Percentiles rank a stretch among this genome's conserved stretches.
These are phyloP conservation scores for Phytophthora pluvialis DNA, from an alignment of 352 stramenopile species.

Conservation along the genomic window DNA sequence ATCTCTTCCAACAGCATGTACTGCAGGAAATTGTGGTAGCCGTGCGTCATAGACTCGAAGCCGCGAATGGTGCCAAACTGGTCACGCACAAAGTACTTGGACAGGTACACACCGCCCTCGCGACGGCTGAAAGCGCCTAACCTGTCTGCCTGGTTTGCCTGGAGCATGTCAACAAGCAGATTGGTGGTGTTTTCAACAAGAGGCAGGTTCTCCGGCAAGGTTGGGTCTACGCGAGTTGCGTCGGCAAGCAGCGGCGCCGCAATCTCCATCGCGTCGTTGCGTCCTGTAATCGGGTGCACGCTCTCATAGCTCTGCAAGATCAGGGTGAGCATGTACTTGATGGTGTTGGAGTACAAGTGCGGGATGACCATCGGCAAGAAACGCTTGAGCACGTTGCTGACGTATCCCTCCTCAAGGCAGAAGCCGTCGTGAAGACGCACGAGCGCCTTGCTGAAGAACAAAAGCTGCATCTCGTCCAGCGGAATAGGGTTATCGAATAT, in stretches of 20 bases:
- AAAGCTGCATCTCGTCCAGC: slow-evolving; percentile 86
- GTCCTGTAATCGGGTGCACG: slow-evolving; percentile 86
- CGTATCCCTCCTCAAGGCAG: slow-evolving; percentile 88
- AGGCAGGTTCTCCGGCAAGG: slow-evolving; percentile 46
- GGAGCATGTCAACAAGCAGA: slow-evolving; percentile 86
- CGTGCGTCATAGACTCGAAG: slow-evolving; percentile 88
- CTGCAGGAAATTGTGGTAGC: slow-evolving; percentile 92
- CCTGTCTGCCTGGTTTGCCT: slow-evolving; percentile 86
- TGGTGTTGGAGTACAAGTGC: slow-evolving; percentile 88
- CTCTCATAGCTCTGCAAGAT: slow-evolving; percentile 91
- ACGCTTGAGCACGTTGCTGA: slow-evolving; percentile 78
- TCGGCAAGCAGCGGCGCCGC: slow-evolving; percentile 63
- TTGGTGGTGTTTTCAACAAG: slow-evolving; percentile 82
- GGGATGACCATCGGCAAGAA: slow-evolving; percentile 82
- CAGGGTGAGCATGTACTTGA: slow-evolving; percentile 91
- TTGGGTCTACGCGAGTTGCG: slow-evolving; percentile 51
- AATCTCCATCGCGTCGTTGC: slow-evolving; percentile 90
- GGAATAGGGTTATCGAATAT: slow-evolving; percentile 80
- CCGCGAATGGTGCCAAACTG: slow-evolving; percentile 90
- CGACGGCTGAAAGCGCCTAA: slow-evolving; percentile 83
- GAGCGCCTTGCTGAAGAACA: slow-evolving; percentile 90
- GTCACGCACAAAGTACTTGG: slow-evolving; percentile 90
- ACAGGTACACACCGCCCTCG: slow-evolving; percentile 83
- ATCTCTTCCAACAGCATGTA: slow-evolving; percentile 90
- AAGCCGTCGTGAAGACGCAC: slow-evolving; percentile 88